phyloP scores from a whole-genome alignment of 768 basidiomycete species.

The Mycena polygramma region DNA sequence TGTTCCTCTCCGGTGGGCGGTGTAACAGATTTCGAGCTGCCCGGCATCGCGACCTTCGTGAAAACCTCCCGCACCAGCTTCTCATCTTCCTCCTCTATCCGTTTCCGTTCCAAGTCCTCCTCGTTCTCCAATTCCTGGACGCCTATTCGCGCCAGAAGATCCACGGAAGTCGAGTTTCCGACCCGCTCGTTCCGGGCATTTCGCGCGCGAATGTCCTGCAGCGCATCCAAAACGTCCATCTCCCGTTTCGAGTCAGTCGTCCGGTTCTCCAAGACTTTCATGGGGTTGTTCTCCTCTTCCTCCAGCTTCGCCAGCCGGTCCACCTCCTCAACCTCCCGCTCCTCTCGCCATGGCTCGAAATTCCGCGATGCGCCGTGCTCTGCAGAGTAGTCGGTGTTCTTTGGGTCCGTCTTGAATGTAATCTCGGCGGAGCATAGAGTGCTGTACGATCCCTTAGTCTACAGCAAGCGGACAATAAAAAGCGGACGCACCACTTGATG shows the following conservation, averaged over 20 bases:
- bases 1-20: constrained; percentile 38
- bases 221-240: constrained; percentile 97
- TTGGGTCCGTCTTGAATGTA: constrained; percentile 99
- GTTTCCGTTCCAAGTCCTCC: constrained; percentile 77
- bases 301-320: constrained; percentile 89
- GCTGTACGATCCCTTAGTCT: constrained; percentile 56
- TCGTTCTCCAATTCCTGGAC: constrained; percentile 82
- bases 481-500: constrained; percentile 81
- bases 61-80: constrained; percentile 90
- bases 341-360: constrained; percentile 97
- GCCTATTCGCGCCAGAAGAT: constrained; percentile 73
- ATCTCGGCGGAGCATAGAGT: constrained; percentile 98
- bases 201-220: constrained; percentile 91
- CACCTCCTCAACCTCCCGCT: constrained; percentile 80
- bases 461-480: too few species aligned
- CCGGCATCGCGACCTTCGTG: constrained; percentile 71
- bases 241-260: constrained; percentile 94
- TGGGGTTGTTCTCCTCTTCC: constrained; percentile 96
- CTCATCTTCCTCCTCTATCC: constrained; percentile 93
- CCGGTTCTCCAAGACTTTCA: constrained; percentile 96
- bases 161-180: constrained; percentile 68
- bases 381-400: constrained; percentile 93
- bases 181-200: constrained; percentile 92
- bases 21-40: constrained; percentile 41
- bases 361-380: constrained; percentile 98